Evolutionary conservation across 768 basidiomycete genomes (phyloP), one percentile per base, ranked within the genome.

Genomic region (Calocera viscosa): DNA sequence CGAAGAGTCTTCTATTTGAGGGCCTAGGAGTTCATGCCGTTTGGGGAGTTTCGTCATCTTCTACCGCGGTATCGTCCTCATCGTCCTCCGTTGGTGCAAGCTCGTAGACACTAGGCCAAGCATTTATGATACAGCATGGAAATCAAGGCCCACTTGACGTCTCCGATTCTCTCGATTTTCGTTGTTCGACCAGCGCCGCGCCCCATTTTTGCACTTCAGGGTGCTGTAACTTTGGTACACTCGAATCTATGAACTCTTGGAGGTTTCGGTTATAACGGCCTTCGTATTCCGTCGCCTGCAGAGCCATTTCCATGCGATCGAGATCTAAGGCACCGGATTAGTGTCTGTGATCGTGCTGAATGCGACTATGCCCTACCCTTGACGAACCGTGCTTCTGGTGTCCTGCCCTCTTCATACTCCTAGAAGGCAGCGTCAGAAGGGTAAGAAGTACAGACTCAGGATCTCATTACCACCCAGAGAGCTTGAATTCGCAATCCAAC

Each of bases 221-320:
- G 73, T 91, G 89, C 24, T 79, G 80, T 68, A 94, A 77, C 40
- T 80, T 77, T 0, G 91, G 90, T 1, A 94, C 72, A 68, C 90
- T 91, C 71, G 82, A 84, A 70, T 94, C 88, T 71, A 90, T 91
- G 75, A 94, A 94, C 1, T 81, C 74, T 70, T 92, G 90, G 2
- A 94, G 77, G 24, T 78, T 78, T 28, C 73, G 72, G 34, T 75
- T 76, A 35, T 86, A 81, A 10, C 77, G 78, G 49, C 78, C 78
- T 72, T 90, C 91, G 69, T 93, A 92, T 73, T 91, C 89, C 0
- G 81, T 76, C 0, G 90, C 90, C 82, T 94, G 91, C 0, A 85
- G 78, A 0, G 90, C 90, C 88, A 94, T 89, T 74, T 94, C 91
- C 66, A 92, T 86, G 5, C 89, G 81, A 73, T 94, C 91, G 2